Base-by-base conservation (phyloP, 2,329 filamentous ascomycete species). In the Alternaria rosae region DNA sequence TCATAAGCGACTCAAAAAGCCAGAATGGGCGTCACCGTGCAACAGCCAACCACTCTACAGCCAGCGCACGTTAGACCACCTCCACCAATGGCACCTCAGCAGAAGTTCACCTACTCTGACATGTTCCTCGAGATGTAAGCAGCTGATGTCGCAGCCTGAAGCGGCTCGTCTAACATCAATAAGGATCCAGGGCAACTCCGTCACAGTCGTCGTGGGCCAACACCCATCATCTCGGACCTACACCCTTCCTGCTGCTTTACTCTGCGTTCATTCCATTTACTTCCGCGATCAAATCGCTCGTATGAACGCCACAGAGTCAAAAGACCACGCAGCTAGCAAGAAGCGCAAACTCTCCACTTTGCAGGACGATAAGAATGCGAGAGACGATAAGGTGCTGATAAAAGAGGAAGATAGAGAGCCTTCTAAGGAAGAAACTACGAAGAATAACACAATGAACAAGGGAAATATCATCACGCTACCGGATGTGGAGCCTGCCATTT, bases 331-430 rank as follows among this genome's bases (percentile, higher is more conserved):
- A 2, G 21, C 10, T 11, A 63, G 35, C 26, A 70, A 67, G 28
- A 71, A 68, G 45, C 65, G 63, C 2, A 68, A 70, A 20, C 2
- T 56, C 6, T 58, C 54, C 10, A 12, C 25, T n/a, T n/a, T n/a
- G n/a, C n/a, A n/a, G n/a, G n/a, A n/a, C n/a, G n/a, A n/a, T n/a
- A n/a, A n/a, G n/a, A n/a, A n/a, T n/a, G n/a, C n/a, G n/a, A n/a
- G n/a, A n/a, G n/a, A n/a, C n/a, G n/a, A n/a, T n/a, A n/a, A n/a
- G n/a, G 30, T 26, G 8, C 21, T 43, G n/a, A 28, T 17, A 2
- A n/a, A 45, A 5, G 38, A 17, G 0, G 26, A 48, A 5, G 28
- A 20, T 8, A 44, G 42, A 26, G 20, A 17, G 13, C 26, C 3
- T 12, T n/a, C 15, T 5, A 20, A n/a, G 2, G 26, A 41, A 1